A percentile compares a stretch with the other conserved stretches of the same genome.
phyloP scores from a whole-genome alignment of 768 basidiomycete genomes.

The Pisolithus albus region DNA sequence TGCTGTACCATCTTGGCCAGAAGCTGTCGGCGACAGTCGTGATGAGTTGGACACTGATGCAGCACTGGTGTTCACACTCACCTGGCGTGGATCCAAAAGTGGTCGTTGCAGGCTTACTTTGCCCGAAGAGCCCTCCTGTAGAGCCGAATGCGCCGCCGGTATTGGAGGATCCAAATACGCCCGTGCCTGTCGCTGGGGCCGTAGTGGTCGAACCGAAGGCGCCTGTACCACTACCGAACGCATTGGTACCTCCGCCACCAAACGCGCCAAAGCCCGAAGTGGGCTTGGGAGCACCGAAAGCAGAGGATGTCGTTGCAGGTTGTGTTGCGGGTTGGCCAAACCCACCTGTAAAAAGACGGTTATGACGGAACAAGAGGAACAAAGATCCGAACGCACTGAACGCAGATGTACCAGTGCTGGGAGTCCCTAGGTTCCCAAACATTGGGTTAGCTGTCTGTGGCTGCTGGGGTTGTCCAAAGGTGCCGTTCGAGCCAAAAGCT shows the following conservation, averaged over 20 bases:
- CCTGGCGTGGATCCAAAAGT: constrained; percentile 36
- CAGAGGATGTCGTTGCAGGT: constrained; percentile 31
- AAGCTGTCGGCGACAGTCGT: constrained; percentile 17
- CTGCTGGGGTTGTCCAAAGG: constrained; percentile 57
- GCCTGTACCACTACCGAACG: constrained; percentile 40
- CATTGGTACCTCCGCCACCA: constrained; percentile 49
- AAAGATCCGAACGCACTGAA: constrained; percentile 28
- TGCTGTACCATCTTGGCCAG: constrained; percentile 28
- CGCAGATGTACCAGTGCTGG: constrained; percentile 26
- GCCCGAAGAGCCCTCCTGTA: constrained; percentile 53
- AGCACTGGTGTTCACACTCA: constrained; percentile 7
- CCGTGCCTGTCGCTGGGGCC: constrained; percentile 25
- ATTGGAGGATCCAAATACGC: constrained; percentile 29
- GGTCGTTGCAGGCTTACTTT: constrained; percentile 38
- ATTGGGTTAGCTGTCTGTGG: constrained; percentile 70
- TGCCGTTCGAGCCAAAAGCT: constrained; percentile 49
- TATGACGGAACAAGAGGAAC: constrained; percentile 1
- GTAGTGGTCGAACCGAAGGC: constrained; percentile 35
- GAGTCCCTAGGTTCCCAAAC: constrained; percentile 58
- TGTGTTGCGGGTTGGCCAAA: constrained; percentile 36
- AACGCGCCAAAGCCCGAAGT: constrained; percentile 73
- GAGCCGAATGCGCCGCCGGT: constrained; percentile 36
- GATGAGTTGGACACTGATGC: constrained; percentile 7
- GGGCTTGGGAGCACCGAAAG: constrained; percentile 67
- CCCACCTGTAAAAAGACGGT: constrained; percentile 23